Percentiles rank a stretch among this genome's conserved stretches.
phyloP scores from a whole-genome alignment of 2,329 filamentous ascomycete genomes.

The Penicillium sp. region DNA sequence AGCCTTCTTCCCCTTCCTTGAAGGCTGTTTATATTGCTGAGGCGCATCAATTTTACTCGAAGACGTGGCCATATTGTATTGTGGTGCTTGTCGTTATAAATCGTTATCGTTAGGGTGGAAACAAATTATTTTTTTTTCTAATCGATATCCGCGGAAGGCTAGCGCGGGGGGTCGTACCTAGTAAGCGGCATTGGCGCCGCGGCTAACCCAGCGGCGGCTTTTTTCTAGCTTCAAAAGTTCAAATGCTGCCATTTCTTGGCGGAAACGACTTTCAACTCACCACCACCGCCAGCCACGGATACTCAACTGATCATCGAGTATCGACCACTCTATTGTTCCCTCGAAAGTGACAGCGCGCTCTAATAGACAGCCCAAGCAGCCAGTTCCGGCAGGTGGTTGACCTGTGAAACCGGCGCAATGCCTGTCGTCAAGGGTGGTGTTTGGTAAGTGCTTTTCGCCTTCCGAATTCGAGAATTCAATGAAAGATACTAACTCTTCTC shows the following conservation, averaged over 20 bases:
- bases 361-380: neutral
- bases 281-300: neutral
- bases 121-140: constrained; percentile 14
- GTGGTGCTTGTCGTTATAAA: neutral
- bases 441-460: constrained; percentile 40
- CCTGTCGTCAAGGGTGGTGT: constrained; percentile 65
- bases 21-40: constrained; percentile 79
- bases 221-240: constrained; percentile 2
- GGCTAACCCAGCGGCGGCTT: constrained; percentile 5
- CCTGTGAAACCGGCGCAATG: constrained; percentile 42
- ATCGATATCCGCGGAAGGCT: constrained; percentile 10
- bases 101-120: constrained; percentile 3
- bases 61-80: constrained; percentile 5
- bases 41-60: constrained; percentile 51
- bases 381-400: neutral
- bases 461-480: neutral
- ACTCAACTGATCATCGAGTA: neutral
- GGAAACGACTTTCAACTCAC: neutral
- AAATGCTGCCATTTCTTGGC: neutral
- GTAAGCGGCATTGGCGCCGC: constrained; percentile 1
- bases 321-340: neutral
- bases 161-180: constrained; percentile 5
- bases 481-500: constrained; percentile 18
- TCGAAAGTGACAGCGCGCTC: neutral
- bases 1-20: constrained; percentile 95